Conservation (phyloP, 1,284 basidiomycete species). For the Rhodotorula sp. region DNA sequence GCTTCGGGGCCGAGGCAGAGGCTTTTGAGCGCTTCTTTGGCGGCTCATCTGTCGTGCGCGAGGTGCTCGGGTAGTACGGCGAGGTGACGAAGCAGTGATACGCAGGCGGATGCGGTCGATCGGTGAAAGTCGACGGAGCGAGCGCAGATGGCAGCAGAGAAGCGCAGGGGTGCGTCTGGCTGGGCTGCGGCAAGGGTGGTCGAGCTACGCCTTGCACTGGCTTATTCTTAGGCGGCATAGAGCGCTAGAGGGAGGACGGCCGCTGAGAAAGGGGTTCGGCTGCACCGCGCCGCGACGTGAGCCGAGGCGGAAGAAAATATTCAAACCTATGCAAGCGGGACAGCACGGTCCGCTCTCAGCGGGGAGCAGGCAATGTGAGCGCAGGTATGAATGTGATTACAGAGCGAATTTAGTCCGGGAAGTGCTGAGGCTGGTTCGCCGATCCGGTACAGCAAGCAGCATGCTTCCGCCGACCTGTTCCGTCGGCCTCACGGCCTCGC, state of each 20-base stretch:
- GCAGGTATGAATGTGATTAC: too few relatives aligned
- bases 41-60: neutral
- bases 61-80: constrained; percentile 2
- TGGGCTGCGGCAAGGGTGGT: constrained; percentile 3
- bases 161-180: constrained; percentile 20
- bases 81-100: constrained; percentile 36
- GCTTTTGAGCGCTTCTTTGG: constrained; percentile 20
- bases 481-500: too few relatives aligned
- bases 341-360: too few relatives aligned
- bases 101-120: constrained; percentile 18
- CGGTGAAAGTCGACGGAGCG: neutral
- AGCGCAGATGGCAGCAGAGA: neutral
- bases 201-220: neutral
- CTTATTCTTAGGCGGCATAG: constrained; percentile 19
- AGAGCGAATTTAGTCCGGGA: too few relatives aligned
- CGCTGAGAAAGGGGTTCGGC: neutral
- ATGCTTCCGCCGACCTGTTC: too few relatives aligned
- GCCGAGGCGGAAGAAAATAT: neutral
- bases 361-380: too few relatives aligned
- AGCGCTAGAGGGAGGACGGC: neutral
- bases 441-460: too few relatives aligned
- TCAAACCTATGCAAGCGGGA: too few relatives aligned
- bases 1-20: neutral
- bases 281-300: neutral
- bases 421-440: too few relatives aligned